Percentiles rank a stretch among this genome's conserved stretches.
Evolutionary conservation across 345 rosid species (phyloP).

Genomic region (Theobroma cacao): DNA sequence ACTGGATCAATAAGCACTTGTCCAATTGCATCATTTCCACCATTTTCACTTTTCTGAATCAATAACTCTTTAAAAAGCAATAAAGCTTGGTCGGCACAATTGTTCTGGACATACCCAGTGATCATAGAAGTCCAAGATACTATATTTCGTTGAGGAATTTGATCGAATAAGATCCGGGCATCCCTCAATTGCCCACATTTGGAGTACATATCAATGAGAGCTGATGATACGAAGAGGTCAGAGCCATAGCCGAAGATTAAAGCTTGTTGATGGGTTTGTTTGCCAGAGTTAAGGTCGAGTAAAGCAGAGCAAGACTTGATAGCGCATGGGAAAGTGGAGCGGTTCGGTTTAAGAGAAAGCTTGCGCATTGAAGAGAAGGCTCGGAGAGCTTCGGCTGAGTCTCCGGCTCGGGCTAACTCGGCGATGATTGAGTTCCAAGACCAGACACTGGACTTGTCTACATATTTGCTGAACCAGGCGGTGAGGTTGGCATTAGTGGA

Average conservation of each 20-base stretch:
- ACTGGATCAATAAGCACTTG: constrained; percentile 49
- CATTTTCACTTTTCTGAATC: constrained; percentile 40
- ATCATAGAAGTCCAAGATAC: constrained; percentile 92
- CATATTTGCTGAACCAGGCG: constrained; percentile 62
- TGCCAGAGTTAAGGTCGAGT: constrained; percentile 64
- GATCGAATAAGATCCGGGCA: constrained; percentile 73
- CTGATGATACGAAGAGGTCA: constrained; percentile 75
- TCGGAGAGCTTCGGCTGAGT: constrained; percentile 67
- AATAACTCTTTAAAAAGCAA: constrained; percentile 67
- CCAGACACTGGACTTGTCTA: constrained; percentile 60
- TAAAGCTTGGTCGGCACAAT: constrained; percentile 48
- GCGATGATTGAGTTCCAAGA: constrained; percentile 94
- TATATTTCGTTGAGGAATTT: constrained; percentile 62
- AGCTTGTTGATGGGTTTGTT: constrained; percentile 83
- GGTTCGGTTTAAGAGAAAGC: constrained; percentile 64
- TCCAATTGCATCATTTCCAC: constrained; percentile 14
- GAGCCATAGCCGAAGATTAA: constrained; percentile 59
- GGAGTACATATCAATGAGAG: constrained; percentile 70
- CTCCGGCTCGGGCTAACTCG: constrained; percentile 76
- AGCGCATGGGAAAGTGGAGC: constrained; percentile 80
- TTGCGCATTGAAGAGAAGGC: constrained; percentile 83
- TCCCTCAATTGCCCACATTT: constrained; percentile 56
- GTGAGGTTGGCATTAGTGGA: constrained; percentile 51
- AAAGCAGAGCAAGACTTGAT: constrained; percentile 85
- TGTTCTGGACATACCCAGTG: constrained; percentile 65